Evolutionary conservation across 139 green algal species (phyloP).

Genomic region (Tetraselmis striata): DNA sequence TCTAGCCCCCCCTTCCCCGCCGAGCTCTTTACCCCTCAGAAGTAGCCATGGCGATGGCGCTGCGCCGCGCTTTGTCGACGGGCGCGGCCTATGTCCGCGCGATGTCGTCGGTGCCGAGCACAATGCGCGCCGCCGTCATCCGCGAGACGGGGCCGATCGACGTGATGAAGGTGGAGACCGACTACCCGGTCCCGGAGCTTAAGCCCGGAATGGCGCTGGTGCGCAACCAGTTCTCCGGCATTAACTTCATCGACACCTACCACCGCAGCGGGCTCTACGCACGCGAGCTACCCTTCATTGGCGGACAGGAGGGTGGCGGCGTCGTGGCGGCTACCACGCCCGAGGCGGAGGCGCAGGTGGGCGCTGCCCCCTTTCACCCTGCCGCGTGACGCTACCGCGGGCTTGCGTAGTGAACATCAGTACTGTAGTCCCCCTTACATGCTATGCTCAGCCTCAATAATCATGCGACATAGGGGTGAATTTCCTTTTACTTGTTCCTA

Average conservation of each 20-base stretch:
- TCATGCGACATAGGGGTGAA: no score
- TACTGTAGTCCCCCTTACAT: no score
- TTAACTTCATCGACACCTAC: slow-evolving; percentile 30
- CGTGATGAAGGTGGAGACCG: slow-evolving; percentile 18
- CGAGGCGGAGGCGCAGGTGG: slow-evolving; percentile 6
- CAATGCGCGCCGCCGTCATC: slow-evolving; percentile 12
- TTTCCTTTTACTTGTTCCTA: no score
- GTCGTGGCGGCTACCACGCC: slow-evolving; percentile 9
- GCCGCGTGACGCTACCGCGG: no score
- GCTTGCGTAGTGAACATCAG: no score
- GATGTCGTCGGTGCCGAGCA: not conserved
- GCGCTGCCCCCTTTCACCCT: no score
- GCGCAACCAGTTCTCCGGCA: slow-evolving; percentile 19
- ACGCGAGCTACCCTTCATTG: slow-evolving; percentile 20
- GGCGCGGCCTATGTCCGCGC: not conserved
- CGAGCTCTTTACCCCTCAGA: no score
- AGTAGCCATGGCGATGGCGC: not conserved
- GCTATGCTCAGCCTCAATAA: no score
- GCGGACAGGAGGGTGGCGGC: slow-evolving; percentile 20
- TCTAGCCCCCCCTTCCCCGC: no score
- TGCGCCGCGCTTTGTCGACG: not conserved
- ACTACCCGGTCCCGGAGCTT: slow-evolving; percentile 21
- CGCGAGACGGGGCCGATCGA: slow-evolving; percentile 17
- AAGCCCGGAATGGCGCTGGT: slow-evolving; percentile 7
- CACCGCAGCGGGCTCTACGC: slow-evolving; percentile 22